phyloP scores from a whole-genome alignment of 2,329 filamentous ascomycete genomes.

The Aspergillus aculeatinus region DNA sequence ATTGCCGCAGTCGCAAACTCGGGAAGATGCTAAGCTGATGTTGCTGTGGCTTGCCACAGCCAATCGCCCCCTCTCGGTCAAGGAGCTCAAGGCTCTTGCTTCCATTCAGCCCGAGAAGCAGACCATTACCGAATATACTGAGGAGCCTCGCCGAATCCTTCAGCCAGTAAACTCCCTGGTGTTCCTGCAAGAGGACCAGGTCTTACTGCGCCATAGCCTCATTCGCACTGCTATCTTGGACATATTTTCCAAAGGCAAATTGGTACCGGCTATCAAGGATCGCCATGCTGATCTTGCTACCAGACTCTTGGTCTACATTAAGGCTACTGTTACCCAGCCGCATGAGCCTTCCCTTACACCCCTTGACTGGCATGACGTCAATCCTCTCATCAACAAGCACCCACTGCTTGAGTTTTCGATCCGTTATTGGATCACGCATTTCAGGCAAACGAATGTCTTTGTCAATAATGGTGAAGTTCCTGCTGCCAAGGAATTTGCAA shows the following conservation, averaged over 20 bases:
- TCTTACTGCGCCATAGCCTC: slow-evolving; percentile 38
- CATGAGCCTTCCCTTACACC: slow-evolving; percentile 33
- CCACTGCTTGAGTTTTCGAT: slow-evolving; percentile 48
- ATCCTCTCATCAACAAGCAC: slow-evolving; percentile 34
- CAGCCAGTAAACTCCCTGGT: slow-evolving; percentile 35
- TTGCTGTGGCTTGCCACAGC: slow-evolving; percentile 41
- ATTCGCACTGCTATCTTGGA: slow-evolving; percentile 35
- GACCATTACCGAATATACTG: slow-evolving; percentile 25
- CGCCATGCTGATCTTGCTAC: slow-evolving; percentile 34
- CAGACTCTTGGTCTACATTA: slow-evolving; percentile 38
- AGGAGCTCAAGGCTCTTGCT: slow-evolving; percentile 33
- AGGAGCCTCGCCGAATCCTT: slow-evolving; percentile 28
- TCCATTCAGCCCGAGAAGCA: slow-evolving; percentile 33
- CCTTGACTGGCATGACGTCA: slow-evolving; percentile 28
- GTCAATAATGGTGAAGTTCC: slow-evolving; percentile 36
- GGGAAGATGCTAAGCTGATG: slow-evolving; percentile 33
- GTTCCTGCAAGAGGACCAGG: slow-evolving; percentile 34
- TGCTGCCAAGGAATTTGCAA: slow-evolving; percentile 47
- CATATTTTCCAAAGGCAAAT: slow-evolving; percentile 31
- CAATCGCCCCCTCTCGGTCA: slow-evolving; percentile 34
- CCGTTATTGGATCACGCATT: slow-evolving; percentile 44
- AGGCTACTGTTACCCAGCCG: slow-evolving; percentile 27
- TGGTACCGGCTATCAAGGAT: slow-evolving; percentile 33
- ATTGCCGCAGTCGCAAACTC: slow-evolving; percentile 17
- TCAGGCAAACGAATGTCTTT: slow-evolving; percentile 20